Percentiles rank a stretch among this genome's conserved stretches.
Evolutionary conservation across 305 asterid genomes (phyloP).

Genomic region (Andrographis paniculata): DNA sequence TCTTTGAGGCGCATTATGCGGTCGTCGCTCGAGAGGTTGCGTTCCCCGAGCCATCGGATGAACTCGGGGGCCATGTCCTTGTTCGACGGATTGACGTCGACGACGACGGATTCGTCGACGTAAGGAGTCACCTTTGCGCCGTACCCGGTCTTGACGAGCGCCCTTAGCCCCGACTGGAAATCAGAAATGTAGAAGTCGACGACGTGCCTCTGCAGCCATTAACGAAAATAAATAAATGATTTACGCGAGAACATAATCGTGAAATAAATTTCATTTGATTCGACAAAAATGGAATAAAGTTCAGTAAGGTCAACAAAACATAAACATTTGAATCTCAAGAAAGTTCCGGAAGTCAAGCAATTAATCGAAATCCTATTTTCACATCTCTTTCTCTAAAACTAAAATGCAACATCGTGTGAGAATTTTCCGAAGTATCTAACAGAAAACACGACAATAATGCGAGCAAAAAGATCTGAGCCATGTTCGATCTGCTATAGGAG

Average conservation of each 20-base stretch:
- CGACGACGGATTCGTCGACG: constrained; percentile 57
- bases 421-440: not conserved
- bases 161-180: constrained; percentile 79
- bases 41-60: constrained; percentile 50
- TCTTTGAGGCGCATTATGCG: constrained; percentile 69
- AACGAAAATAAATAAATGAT: constrained; percentile 1
- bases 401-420: too few species aligned
- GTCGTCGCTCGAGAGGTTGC: constrained; percentile 69
- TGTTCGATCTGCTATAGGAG: not conserved
- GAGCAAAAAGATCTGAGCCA: not conserved
- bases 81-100: constrained; percentile 49
- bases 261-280: too few species aligned
- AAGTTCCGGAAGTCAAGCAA: too few species aligned
- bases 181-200: constrained; percentile 79
- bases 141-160: constrained; percentile 73
- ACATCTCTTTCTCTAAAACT: too few species aligned
- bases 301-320: too few species aligned
- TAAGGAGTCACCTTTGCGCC: constrained; percentile 74
- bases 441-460: not conserved
- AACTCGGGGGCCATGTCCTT: constrained; percentile 56
- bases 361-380: too few species aligned
- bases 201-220: constrained; percentile 57
- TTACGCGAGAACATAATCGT: too few species aligned
- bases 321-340: too few species aligned
- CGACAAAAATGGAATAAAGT: too few species aligned